Conservation (phyloP, 2,329 filamentous ascomycete species). For the Apiospora sp. region DNA sequence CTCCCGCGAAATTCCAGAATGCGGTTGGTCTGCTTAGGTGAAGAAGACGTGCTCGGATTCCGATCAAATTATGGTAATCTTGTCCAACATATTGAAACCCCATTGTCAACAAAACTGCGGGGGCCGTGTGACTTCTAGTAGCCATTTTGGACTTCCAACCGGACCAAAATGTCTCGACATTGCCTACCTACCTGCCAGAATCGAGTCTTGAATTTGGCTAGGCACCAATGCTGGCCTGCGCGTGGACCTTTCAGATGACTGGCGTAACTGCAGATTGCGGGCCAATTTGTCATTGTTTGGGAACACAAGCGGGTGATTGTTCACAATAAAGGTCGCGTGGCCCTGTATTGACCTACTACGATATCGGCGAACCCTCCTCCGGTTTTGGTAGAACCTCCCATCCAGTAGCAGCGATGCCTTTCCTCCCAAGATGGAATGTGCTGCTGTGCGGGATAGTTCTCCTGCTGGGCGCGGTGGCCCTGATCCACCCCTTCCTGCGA, state of each 20-base stretch:
- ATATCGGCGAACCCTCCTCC: too few relatives aligned
- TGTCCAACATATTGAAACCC: not conserved
- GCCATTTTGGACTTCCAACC: not conserved
- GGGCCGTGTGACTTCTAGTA: not conserved
- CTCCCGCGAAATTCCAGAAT: not conserved
- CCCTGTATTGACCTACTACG: not conserved
- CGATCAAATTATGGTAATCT: not conserved
- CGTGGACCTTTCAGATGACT: not conserved
- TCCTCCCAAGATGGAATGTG: not conserved
- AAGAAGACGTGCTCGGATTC: not conserved
- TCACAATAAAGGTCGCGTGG: not conserved
- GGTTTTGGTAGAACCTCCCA: not conserved
- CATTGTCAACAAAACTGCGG: not conserved
- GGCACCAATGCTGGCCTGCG: not conserved
- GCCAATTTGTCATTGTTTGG: too few relatives aligned
- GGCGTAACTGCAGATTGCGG: not conserved
- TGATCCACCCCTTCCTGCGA: not conserved
- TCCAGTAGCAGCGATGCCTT: not conserved
- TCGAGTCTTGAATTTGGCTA: not conserved
- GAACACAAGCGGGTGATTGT: not conserved
- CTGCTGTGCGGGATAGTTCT: not conserved
- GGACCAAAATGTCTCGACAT: not conserved
- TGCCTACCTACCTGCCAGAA: not conserved
- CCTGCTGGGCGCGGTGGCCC: not conserved
- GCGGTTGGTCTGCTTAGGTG: too few relatives aligned